A percentile compares a stretch with the other conserved stretches of the same genome.
Conservation (phyloP, 768 basidiomycete genomes). For the Calocybe indica region DNA sequence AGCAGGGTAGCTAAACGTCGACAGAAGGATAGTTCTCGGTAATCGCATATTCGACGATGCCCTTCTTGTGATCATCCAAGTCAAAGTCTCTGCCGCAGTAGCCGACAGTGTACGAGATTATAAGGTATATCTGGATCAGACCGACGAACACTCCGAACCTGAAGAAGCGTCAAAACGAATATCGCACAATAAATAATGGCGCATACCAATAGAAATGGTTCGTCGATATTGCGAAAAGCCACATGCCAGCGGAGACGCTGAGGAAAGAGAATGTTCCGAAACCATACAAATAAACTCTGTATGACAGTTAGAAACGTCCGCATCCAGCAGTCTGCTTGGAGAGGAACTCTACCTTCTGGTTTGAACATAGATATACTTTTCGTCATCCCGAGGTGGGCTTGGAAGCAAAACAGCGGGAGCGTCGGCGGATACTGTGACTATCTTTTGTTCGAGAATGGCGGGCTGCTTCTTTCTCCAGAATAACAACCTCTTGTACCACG, state of each 20-base stretch:
- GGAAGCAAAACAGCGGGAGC: conserved; percentile 15
- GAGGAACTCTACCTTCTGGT: conserved; percentile 12
- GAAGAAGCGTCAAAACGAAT: not conserved
- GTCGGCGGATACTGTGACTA: conserved; percentile 13
- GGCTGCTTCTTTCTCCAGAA: conserved; percentile 3
- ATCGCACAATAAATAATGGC: not conserved
- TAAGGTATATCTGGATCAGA: conserved; percentile 17
- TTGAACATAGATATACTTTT: conserved; percentile 16
- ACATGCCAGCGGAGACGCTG: conserved; percentile 18
- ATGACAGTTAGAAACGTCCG: not conserved
- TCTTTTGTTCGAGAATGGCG: conserved; percentile 7
- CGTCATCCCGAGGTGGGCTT: conserved; percentile 15
- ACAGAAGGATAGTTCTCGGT: conserved; percentile 16
- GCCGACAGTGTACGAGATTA: conserved; percentile 17
- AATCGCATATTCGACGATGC: conserved; percentile 13
- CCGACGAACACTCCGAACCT: conserved; percentile 19
- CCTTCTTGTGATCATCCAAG: conserved; percentile 13
- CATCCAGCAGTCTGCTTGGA: not conserved
- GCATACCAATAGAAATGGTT: conserved; percentile 18
- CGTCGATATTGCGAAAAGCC: conserved; percentile 20
- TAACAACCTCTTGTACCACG: conserved; percentile 3
- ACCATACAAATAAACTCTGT: conserved; percentile 15
- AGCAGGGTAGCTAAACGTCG: conserved; percentile 22
- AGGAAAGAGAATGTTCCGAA: conserved; percentile 20
- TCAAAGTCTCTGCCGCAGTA: conserved; percentile 19